Evolutionary conservation across 768 basidiomycete species (phyloP).

Genomic region (Phylloporus arenicola): DNA sequence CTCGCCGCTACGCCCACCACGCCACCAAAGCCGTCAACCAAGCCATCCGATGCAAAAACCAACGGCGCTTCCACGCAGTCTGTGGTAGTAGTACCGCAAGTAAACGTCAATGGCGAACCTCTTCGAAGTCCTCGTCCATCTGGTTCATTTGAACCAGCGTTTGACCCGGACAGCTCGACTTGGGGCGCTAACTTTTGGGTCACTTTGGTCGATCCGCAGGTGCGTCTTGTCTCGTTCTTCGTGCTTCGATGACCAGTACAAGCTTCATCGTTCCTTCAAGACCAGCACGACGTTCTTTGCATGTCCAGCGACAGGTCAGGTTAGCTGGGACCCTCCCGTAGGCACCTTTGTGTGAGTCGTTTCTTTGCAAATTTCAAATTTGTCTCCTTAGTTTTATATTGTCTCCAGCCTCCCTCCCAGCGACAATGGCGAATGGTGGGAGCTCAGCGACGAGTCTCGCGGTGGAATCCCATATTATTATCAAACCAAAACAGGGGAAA

Average conservation of each 20-base stretch:
- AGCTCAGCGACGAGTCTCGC: slow-evolving; percentile 77
- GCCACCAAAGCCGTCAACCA: slow-evolving; percentile 8
- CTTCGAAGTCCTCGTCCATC: slow-evolving; percentile 30
- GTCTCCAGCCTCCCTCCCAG: slow-evolving; percentile 67
- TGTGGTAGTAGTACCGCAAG: slow-evolving; percentile 28
- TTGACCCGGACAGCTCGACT: slow-evolving; percentile 39
- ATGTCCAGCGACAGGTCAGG: slow-evolving; percentile 87
- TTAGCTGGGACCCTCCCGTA: slow-evolving; percentile 89
- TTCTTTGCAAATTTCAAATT: slow-evolving; percentile 14
- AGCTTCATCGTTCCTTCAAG: slow-evolving; percentile 25
- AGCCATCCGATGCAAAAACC: slow-evolving; percentile 5
- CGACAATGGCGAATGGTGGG: slow-evolving; percentile 93
- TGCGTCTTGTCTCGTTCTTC: slow-evolving; percentile 32
- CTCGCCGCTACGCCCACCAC: neutral
- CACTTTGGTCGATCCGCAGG: slow-evolving; percentile 86
- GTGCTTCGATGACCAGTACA: slow-evolving; percentile 5
- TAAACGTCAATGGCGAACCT: slow-evolving; percentile 33
- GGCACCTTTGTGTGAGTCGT: slow-evolving; percentile 78
- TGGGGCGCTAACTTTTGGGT: slow-evolving; percentile 97
- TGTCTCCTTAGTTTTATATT: slow-evolving; percentile 7
- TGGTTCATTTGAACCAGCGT: slow-evolving; percentile 11
- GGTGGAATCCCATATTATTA: slow-evolving; percentile 89
- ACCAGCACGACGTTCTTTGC: slow-evolving; percentile 77
- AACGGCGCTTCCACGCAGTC: slow-evolving; percentile 9
- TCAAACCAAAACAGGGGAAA: slow-evolving; percentile 86